A percentile compares a stretch with the other conserved stretches of the same genome.
These are phyloP conservation scores for Amaranthus tricolor DNA, from an alignment of 179 eudicot genomes.

Conservation along the genomic window DNA sequence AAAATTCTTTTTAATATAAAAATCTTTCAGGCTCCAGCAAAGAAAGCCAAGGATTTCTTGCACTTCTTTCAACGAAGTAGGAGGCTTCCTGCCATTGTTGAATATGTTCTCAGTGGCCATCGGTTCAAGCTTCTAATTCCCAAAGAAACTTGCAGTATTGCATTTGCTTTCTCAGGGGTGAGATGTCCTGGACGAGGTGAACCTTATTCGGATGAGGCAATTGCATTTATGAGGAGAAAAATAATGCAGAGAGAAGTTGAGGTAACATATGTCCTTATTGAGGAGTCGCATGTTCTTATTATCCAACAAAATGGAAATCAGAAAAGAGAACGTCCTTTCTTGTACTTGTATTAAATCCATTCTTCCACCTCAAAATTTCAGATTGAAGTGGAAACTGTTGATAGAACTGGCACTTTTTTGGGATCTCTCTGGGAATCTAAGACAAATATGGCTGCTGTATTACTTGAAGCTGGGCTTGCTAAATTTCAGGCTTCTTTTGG, in stretches of 20 bases:
- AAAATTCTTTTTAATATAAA: neutral
- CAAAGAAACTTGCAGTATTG: constrained; percentile 88
- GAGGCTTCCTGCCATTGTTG: constrained; percentile 83
- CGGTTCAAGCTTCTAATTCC: constrained; percentile 78
- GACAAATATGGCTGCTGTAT: constrained; percentile 57
- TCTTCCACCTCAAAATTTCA: constrained; percentile 25
- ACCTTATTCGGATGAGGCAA: constrained; percentile 84
- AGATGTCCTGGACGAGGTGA: constrained; percentile 95
- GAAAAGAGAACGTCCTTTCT: neutral
- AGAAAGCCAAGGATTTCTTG: constrained; percentile 86
- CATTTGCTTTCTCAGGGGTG: constrained; percentile 88
- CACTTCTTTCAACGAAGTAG: constrained; percentile 70
- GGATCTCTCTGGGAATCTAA: constrained; percentile 89
- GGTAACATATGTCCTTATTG: constrained; percentile 40
- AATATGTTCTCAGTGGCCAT: constrained; percentile 95
- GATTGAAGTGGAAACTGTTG: constrained; percentile 95
- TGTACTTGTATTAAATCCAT: neutral
- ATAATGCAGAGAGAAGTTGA: constrained; percentile 98
- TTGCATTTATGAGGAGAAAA: constrained; percentile 87
- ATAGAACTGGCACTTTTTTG: constrained; percentile 89
- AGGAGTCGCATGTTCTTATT: neutral
- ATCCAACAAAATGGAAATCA: neutral
- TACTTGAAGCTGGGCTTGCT: constrained; percentile 90
- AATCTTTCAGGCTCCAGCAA: constrained; percentile 58
- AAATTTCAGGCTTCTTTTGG: constrained; percentile 77